A percentile compares a stretch with the other conserved stretches of the same genome.
phyloP scores from a whole-genome alignment of 441 rosid genomes.

The Kokia cookei region DNA sequence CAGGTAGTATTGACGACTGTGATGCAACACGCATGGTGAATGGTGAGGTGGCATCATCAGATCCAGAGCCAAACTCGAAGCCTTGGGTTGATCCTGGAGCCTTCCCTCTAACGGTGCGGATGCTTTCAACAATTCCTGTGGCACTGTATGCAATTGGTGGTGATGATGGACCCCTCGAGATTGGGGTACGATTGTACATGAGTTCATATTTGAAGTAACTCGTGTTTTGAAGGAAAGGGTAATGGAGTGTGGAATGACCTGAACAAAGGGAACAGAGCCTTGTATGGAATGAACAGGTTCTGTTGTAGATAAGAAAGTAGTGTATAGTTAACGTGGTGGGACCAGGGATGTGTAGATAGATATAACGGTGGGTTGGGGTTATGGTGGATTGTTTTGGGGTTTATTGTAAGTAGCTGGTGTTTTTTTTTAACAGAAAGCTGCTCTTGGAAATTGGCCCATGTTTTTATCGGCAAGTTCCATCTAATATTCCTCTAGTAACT shows the following conservation, averaged over 20 bases:
- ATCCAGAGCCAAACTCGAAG: slow-evolving; percentile 8
- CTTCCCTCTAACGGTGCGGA: slow-evolving; percentile 59
- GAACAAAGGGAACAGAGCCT: slow-evolving; percentile 15
- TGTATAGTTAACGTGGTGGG: neutral
- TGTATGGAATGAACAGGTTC: slow-evolving; percentile 9
- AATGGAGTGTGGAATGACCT: neutral
- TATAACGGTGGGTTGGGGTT: slow-evolving; percentile 16
- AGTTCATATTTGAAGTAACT: slow-evolving; percentile 56
- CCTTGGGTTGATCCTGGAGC: slow-evolving; percentile 43
- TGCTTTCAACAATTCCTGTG: slow-evolving; percentile 75
- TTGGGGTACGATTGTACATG: slow-evolving; percentile 64
- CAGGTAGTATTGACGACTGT: slow-evolving; percentile 4
- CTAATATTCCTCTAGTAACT: neutral
- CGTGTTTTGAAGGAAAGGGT: neutral
- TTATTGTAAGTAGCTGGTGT: slow-evolving; percentile 34
- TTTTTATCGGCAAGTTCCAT: slow-evolving; percentile 36
- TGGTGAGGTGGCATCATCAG: slow-evolving; percentile 5
- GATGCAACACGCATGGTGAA: slow-evolving; percentile 12
- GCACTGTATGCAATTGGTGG: slow-evolving; percentile 84
- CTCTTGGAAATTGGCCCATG: slow-evolving; percentile 36
- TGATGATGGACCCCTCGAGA: slow-evolving; percentile 70
- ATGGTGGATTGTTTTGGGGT: neutral
- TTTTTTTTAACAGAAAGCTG: slow-evolving; percentile 28
- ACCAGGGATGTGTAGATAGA: slow-evolving; percentile 29
- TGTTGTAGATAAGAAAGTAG: neutral